Evolutionary conservation across 495 filamentous ascomycete genomes (phyloP).

Genomic region (Patellaria atrata): DNA sequence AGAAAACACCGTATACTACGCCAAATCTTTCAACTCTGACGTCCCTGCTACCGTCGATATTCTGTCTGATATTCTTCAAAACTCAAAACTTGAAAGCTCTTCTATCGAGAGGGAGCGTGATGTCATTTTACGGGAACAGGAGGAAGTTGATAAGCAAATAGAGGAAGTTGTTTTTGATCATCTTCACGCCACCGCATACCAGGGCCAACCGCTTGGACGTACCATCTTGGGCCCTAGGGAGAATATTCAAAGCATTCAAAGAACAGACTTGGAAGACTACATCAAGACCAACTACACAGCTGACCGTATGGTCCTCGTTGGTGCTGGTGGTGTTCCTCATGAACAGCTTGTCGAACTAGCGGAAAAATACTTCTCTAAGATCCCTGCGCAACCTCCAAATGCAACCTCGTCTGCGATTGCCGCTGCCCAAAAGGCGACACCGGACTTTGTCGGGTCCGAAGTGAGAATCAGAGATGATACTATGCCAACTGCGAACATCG

Average conservation of each 20-base stretch:
- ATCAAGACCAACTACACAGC: constrained; percentile 99
- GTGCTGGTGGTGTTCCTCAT: constrained; percentile 88
- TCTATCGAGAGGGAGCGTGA: constrained; percentile 96
- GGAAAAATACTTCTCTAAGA: constrained; percentile 80
- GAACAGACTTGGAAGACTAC: constrained; percentile 79
- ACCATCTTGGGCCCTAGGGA: constrained; percentile 95
- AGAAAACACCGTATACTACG: constrained; percentile 99
- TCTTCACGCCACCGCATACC: constrained; percentile 94
- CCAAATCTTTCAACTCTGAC: constrained; percentile 96
- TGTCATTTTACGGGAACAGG: constrained; percentile 95
- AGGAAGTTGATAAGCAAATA: constrained; percentile 98
- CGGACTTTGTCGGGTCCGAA: constrained; percentile 93
- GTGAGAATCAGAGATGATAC: constrained; percentile 91
- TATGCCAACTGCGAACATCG: constrained; percentile 89
- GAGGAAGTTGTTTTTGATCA: constrained; percentile 99
- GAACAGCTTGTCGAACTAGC: constrained; percentile 85
- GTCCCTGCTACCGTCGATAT: constrained; percentile 93
- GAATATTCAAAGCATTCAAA: constrained; percentile 93
- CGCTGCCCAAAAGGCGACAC: constrained; percentile 64
- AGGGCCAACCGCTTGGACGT: constrained; percentile 86
- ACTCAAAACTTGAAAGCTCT: constrained; percentile 84
- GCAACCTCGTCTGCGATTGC: constrained; percentile 47
- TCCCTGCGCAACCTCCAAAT: constrained; percentile 58
- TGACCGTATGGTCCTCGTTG: constrained; percentile 97
- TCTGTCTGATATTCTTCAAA: constrained; percentile 95